Evolutionary conservation across 495 filamentous ascomycete genomes (phyloP).

Genomic region (Talaromyces ruber): DNA sequence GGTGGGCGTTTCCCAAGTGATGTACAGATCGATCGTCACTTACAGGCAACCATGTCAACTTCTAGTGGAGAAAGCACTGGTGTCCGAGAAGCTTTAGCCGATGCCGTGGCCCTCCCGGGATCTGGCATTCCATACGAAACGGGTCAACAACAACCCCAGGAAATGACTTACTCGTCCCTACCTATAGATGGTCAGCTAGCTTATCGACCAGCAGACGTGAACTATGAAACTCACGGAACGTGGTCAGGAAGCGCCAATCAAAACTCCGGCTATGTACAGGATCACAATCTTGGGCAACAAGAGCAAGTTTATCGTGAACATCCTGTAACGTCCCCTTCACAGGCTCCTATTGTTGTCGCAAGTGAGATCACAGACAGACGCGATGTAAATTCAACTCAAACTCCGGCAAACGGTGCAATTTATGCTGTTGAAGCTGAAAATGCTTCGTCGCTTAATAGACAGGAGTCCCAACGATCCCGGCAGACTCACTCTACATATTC

Average conservation of each 20-base stretch:
- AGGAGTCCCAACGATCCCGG: constrained; percentile 5
- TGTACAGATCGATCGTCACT: constrained; percentile 68
- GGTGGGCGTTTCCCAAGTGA: constrained; percentile 90
- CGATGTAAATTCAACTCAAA: constrained; percentile 15
- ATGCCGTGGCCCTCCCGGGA: constrained; percentile 44
- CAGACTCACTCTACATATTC: constrained; percentile 7
- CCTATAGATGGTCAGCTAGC: constrained; percentile 16
- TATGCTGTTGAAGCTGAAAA: not conserved
- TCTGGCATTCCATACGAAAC: constrained; percentile 24
- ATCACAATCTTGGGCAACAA: constrained; percentile 13
- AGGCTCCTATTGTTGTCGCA: not conserved
- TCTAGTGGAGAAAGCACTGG: constrained; percentile 66
- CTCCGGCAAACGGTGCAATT: not conserved
- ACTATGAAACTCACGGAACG: not conserved
- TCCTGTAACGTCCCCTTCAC: not conserved
- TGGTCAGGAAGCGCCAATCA: not conserved
- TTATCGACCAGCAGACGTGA: constrained; percentile 5
- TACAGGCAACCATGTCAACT: constrained; percentile 66
- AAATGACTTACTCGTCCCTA: constrained; percentile 6
- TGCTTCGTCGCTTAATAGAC: not conserved
- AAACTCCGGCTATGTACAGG: not conserved
- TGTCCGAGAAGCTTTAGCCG: constrained; percentile 52
- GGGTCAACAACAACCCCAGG: constrained; percentile 8
- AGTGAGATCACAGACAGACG: constrained; percentile 6
- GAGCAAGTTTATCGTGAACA: constrained; percentile 19